Conservation (phyloP, 192 early-diverging fungal species). For the Podila minutissima region DNA sequence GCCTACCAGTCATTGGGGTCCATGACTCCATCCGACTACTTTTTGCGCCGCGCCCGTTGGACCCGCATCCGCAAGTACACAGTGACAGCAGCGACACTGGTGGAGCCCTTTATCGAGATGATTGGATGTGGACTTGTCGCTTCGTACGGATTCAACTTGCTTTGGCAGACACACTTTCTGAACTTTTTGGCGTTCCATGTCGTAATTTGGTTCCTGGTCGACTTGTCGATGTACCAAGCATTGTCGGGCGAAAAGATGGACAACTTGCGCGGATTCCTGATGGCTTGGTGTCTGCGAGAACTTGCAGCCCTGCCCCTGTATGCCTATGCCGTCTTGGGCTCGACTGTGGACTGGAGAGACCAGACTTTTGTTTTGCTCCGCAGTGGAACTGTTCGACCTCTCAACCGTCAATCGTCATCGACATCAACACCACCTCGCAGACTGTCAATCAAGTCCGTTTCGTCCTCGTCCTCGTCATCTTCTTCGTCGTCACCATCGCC, state of each 20-base stretch:
- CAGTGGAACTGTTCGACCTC: slow-evolving; percentile 69
- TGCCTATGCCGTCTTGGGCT: slow-evolving; percentile 81
- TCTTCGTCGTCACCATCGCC: background rate
- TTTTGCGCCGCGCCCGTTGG: slow-evolving; percentile 88
- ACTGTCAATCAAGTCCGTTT: background rate
- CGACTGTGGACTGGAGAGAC: slow-evolving; percentile 90
- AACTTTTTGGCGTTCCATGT: slow-evolving; percentile 64
- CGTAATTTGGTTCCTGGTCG: slow-evolving; percentile 69
- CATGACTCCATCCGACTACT: slow-evolving; percentile 80
- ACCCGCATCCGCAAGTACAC: slow-evolving; percentile 94
- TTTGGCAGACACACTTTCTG: slow-evolving; percentile 60
- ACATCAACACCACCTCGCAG: background rate
- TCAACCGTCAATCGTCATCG: background rate
- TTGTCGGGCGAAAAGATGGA: slow-evolving; percentile 47
- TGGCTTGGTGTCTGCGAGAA: slow-evolving; percentile 89
- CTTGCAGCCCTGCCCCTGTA: slow-evolving; percentile 85
- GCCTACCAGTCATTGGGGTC: slow-evolving; percentile 87
- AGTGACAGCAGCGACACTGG: slow-evolving; percentile 85
- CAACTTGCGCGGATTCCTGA: slow-evolving; percentile 61
- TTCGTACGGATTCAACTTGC: slow-evolving; percentile 69
- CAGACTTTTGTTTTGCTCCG: slow-evolving; percentile 66
- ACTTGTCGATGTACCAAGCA: slow-evolving; percentile 64
- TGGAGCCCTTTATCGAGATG: slow-evolving; percentile 94
- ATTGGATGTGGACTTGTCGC: slow-evolving; percentile 79
- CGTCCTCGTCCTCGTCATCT: background rate